Evolutionary conservation across 1,284 basidiomycete genomes (phyloP), one percentile per base, ranked within the genome.

Genomic region (Sporisorium reilianum): DNA sequence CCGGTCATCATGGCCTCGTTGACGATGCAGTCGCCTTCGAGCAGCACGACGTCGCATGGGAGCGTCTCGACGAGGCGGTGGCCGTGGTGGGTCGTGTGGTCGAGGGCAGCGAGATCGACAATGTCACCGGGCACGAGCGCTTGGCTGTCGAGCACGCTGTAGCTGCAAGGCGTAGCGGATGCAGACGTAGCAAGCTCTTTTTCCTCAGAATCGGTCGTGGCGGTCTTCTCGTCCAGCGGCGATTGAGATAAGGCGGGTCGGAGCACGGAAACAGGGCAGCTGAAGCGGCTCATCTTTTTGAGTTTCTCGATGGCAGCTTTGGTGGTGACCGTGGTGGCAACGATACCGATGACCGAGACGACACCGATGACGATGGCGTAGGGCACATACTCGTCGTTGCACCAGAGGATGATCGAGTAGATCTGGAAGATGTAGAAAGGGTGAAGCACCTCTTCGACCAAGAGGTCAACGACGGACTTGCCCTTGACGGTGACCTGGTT

Each of bases 371-470:
- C 75, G 34, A 68, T 55, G 20, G 75, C 77, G 26, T 77, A 79
- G 1, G 64, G 64, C 0, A 65, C 59, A 46, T 79, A 79, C 0
- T 77, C 66, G 45, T 79, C 77, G 60, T 68, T 63, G 51, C 38
- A 61, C 77, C 77, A 79, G 5, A 79, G 53, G 7, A 66, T 52
- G 56, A 78, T 75, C 14, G 72, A 66, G 50, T 62, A 66, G 38
- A 78, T 57, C 58, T 65, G 59, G 51, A 79, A 78, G 45, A 78
- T 69, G 59, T 79, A 79, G 55, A 79, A 78, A 9, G 77, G 77
- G 23, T 79, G 75, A 11, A 75, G 66, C 3, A 64, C 75, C 26
- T 79, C 77, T 18, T 71, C 64, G 45, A 78, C 22, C 48, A 70
- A 55, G 50, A 79, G 61, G 20, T 58, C 41, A n/a, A 48, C 18